A percentile compares a stretch with the other conserved stretches of the same genome.
Conservation (phyloP, 139 green algal species). For the Chlorella vulgaris region DNA sequence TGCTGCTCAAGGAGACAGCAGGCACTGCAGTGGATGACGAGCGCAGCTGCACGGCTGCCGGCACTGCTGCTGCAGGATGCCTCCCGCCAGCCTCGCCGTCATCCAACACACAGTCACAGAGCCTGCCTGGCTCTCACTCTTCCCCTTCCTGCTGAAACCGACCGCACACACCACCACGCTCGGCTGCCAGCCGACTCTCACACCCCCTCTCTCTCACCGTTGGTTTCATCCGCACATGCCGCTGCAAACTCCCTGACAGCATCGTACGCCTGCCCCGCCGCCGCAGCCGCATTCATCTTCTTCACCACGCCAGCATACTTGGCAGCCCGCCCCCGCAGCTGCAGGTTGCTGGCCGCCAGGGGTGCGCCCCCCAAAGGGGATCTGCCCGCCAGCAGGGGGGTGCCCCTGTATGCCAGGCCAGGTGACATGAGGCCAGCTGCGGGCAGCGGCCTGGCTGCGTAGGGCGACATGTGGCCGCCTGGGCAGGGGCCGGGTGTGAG, state of each 20-base stretch:
- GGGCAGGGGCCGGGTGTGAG: slow-evolving; percentile 18
- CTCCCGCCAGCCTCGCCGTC: too few relatives aligned
- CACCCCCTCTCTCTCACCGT: neutral
- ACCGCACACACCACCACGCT: too few relatives aligned
- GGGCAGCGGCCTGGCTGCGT: neutral
- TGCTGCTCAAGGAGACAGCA: too few relatives aligned
- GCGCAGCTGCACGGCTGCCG: too few relatives aligned
- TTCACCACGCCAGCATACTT: slow-evolving; percentile 69
- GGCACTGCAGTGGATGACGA: too few relatives aligned
- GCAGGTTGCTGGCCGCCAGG: slow-evolving; percentile 19
- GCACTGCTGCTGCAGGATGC: too few relatives aligned
- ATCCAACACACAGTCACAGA: too few relatives aligned
- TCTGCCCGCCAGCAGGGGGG: neutral
- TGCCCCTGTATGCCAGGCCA: slow-evolving; percentile 16
- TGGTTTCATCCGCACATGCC: slow-evolving; percentile 36
- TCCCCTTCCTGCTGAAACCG: too few relatives aligned
- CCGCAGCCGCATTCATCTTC: slow-evolving; percentile 49
- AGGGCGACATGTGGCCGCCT: slow-evolving; percentile 22
- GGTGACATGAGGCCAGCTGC: neutral
- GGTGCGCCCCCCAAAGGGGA: neutral
- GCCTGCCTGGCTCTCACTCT: too few relatives aligned
- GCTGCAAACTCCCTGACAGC: slow-evolving; percentile 49
- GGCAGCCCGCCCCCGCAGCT: slow-evolving; percentile 61
- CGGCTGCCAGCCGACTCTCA: neutral
- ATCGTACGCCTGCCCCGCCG: slow-evolving; percentile 25